Conservation (phyloP, 2,329 filamentous ascomycete genomes). For the Elsinoe perseae region DNA sequence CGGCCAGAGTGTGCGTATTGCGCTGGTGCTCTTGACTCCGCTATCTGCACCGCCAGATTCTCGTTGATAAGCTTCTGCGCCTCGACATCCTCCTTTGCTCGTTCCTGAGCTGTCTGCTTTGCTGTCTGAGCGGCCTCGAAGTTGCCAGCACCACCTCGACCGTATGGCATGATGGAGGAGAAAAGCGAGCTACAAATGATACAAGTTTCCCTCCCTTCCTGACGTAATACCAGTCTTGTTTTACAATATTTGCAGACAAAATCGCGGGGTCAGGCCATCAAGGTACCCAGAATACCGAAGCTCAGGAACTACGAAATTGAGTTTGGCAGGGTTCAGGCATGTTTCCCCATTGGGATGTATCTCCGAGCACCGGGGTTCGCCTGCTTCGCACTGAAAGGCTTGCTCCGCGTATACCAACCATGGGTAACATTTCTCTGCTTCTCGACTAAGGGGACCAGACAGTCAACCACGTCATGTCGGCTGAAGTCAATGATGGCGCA, state of each 20-base stretch:
- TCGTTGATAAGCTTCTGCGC: conserved; percentile 23
- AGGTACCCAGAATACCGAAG: background rate
- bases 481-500: background rate
- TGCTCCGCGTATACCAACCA: too few relatives aligned
- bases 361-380: background rate
- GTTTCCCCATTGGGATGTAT: background rate
- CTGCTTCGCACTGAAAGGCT: background rate
- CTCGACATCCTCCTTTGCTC: conserved; percentile 34
- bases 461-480: too few relatives aligned
- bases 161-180: conserved; percentile 19
- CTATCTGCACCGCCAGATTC: conserved; percentile 21
- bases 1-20: conserved; percentile 40
- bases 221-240: background rate
- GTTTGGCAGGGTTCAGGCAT: background rate
- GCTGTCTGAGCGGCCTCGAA: conserved; percentile 27
- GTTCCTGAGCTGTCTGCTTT: conserved; percentile 17
- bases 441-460: too few relatives aligned
- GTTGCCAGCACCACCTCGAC: conserved; percentile 42
- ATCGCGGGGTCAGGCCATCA: conserved; percentile 5
- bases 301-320: background rate
- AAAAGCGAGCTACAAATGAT: too few relatives aligned
- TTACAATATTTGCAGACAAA: background rate
- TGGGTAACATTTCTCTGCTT: too few relatives aligned
- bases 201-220: too few relatives aligned
- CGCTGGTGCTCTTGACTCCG: conserved; percentile 18